Percentiles rank a stretch among this genome's conserved stretches.
phyloP scores from a whole-genome alignment of 140 eudicot genomes.

The Anethum foeniculum region DNA sequence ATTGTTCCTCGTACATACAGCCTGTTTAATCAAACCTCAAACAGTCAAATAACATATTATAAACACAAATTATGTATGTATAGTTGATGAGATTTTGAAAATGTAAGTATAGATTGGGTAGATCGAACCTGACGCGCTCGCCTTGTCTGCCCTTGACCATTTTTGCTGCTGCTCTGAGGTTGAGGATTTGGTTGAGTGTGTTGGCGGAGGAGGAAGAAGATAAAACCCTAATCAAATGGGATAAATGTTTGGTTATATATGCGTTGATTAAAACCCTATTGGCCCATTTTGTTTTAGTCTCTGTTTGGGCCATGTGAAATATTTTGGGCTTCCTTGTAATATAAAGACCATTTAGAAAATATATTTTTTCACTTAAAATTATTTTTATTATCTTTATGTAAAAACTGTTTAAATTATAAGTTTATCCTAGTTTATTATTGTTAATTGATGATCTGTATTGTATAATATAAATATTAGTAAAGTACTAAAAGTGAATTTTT shows the following conservation, averaged over 20 bases:
- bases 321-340: no score
- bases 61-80: background rate
- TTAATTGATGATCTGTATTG: no score
- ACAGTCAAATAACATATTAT: background rate
- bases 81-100: no score
- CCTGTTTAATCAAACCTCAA: slow-evolving; percentile 16
- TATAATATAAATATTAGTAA: no score
- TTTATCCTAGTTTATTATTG: no score
- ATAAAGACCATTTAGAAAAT: no score
- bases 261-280: background rate
- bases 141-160: slow-evolving; percentile 90
- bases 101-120: background rate
- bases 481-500: no score
- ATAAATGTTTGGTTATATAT: background rate
- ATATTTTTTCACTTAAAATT: no score
- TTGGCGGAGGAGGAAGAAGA: background rate
- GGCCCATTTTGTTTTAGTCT: background rate
- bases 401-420: no score
- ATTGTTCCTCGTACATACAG: slow-evolving; percentile 80
- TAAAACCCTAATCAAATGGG: background rate
- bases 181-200: background rate
- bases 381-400: no score
- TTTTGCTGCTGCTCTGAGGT: slow-evolving; percentile 13
- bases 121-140: slow-evolving; percentile 65
- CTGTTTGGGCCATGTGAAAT: no score